phyloP scores from a whole-genome alignment of 352 stramenopile genomes.

The Phytophthora parvispora region DNA sequence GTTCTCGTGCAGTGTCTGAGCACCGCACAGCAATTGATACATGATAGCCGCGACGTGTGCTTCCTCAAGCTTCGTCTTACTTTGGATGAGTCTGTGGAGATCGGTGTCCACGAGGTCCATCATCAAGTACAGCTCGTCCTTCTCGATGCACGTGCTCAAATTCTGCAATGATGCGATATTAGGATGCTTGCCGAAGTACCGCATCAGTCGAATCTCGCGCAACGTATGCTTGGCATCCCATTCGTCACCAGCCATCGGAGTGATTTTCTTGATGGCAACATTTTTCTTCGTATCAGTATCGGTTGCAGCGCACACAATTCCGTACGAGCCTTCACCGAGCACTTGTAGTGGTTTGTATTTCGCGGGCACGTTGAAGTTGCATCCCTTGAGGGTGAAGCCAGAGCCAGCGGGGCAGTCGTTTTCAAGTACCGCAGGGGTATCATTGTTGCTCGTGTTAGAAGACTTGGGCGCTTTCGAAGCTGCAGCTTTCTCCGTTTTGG shows the following conservation, averaged over 20 bases:
- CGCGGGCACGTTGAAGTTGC: constrained; percentile 85
- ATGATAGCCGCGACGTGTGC: constrained; percentile 93
- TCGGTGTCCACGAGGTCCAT: constrained; percentile 97
- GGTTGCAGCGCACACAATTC: constrained; percentile 90
- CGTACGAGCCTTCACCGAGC: constrained; percentile 94
- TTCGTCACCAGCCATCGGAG: constrained; percentile 91
- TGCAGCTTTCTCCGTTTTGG: constrained; percentile 12
- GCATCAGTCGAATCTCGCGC: constrained; percentile 92
- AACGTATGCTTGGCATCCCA: constrained; percentile 94
- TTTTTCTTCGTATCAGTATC: constrained; percentile 80
- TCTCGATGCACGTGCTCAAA: constrained; percentile 84
- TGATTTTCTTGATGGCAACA: constrained; percentile 96
- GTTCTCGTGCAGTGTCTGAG: constrained; percentile 93
- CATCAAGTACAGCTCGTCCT: constrained; percentile 96
- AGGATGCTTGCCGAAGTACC: constrained; percentile 91
- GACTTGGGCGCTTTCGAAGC: constrained; percentile 4
- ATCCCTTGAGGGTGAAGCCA: constrained; percentile 86
- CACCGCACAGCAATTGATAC: constrained; percentile 93
- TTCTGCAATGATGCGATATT: constrained; percentile 90
- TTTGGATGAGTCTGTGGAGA: constrained; percentile 92
- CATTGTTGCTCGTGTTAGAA: constrained; percentile 22
- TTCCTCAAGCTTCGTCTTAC: constrained; percentile 88
- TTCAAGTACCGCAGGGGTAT: constrained; percentile 37
- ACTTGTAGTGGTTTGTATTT: constrained; percentile 89
- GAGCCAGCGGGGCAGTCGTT: constrained; percentile 70